Base-by-base conservation (phyloP, 2,329 filamentous ascomycete species). In the Pseudogymnoascus destructans region DNA sequence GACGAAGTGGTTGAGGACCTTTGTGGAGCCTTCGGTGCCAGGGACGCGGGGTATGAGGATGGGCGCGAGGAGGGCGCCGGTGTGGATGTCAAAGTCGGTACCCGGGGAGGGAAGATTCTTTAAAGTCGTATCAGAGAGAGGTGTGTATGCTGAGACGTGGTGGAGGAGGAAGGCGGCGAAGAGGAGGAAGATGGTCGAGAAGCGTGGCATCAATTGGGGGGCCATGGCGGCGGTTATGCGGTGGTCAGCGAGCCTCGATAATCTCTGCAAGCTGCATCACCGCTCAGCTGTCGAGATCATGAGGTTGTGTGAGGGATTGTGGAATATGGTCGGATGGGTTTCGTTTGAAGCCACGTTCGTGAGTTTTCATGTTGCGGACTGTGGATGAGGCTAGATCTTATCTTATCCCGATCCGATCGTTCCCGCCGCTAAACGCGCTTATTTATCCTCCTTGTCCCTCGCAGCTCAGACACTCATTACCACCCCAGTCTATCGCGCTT, bases 41-140 rank as follows among this genome's bases (percentile, higher is more conserved):
- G 93, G 88, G 0, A 98, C 91, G 61, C 93, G 87, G 1, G 93
- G 85, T 56, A 86, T 83, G 58, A 98, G 77, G 66, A 98, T 91
- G 1, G 92, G 93, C 3, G 92, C 80, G 30, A 98, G 80, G 15
- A 98, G 78, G 3, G 80, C 75, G 64, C 90, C 89, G 32, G 76
- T 79, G 61, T 85, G 73, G 64, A 93, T 88, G 72, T 95, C 81
- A 70, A 96, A 92, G 71, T 89, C 86, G 59, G 77, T 72, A 61
- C 81, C 84, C 1, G 84, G 84, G n/a, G 79, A 79, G 10, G 89
- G 87, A 13, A 98, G 79, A 57, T 75, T 76, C 62, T 77, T 79
- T 42, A 97, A 77, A 32, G 86, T 85, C 59, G 81, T 79, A 72
- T 95, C 87, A 33, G 89, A 88, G 59, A 97, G 76, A 21, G 75